Evolutionary conservation across 441 rosid genomes (phyloP).

Genomic region (Lepidium campestre): DNA sequence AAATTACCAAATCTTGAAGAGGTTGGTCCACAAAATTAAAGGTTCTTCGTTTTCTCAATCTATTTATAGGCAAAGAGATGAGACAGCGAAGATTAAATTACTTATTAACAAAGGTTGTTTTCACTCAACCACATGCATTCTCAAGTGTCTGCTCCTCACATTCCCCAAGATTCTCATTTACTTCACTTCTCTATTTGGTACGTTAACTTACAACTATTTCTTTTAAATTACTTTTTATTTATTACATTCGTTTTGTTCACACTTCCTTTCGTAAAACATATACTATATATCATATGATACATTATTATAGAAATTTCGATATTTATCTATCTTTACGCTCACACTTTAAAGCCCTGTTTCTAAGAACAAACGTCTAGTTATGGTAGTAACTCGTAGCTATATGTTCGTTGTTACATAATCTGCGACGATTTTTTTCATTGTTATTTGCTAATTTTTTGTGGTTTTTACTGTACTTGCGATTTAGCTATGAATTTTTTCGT

Average conservation of each 20-base stretch:
- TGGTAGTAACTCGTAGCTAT: too few relatives aligned
- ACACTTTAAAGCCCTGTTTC: too few relatives aligned
- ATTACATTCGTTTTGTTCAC: conserved; percentile 23
- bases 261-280: background rate
- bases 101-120: conserved; percentile 50
- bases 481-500: too few relatives aligned
- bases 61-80: conserved; percentile 41
- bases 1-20: conserved; percentile 36
- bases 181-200: conserved; percentile 25
- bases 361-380: too few relatives aligned
- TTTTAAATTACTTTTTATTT: background rate
- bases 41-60: conserved; percentile 40
- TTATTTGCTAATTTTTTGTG: too few relatives aligned
- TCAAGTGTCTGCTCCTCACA: conserved; percentile 50
- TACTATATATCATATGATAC: background rate
- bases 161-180: conserved; percentile 22
- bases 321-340: conserved; percentile 4
- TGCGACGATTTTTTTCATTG: too few relatives aligned
- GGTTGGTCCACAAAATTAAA: conserved; percentile 61
- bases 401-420: too few relatives aligned
- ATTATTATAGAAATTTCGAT: background rate
- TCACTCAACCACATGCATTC: conserved; percentile 67
- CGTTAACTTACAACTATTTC: background rate
- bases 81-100: conserved; percentile 58
- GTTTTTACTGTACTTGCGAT: too few relatives aligned